Evolutionary conservation across 805 yeast genomes (phyloP), one percentile per base, ranked within the genome.

Genomic region (Starmerella stigmatis): DNA sequence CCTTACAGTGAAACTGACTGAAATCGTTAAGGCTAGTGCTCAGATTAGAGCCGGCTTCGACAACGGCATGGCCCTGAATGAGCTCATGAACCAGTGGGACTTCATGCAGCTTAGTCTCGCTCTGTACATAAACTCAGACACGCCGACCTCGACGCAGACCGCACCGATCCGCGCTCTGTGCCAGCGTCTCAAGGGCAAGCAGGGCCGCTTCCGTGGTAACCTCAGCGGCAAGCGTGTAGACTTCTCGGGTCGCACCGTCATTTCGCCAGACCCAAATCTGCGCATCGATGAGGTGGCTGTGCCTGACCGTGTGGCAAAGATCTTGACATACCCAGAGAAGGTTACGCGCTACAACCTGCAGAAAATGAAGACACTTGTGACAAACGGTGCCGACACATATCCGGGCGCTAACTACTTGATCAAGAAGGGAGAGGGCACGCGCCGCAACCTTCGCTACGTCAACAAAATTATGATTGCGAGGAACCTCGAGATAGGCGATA

Each of bases 1-100:
- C 65, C 69, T 92, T 53, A 92, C 99, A 0, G 96, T 88, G 26
- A 92, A 92, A 61, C 69, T 92, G 47, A 86, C 97, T 0, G 99
- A 92, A 65, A 85, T 92, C 51, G 97, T 88, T 22, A 89, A 94
- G 94, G 86, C 95, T 1, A 81, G 92, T n/a, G 81, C 94, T 4
- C 72, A 88, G 66, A 92, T 92, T 57, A 75, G 86, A 54, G 94
- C 96, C 0, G 98, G 96, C 49, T 76, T 92, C 43, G 94, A 88
- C 51, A 89, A 86, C 61, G 98, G 98, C 48, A 84, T 89, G 50
- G 78, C 96, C 13, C 79, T 94, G 58, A 84, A 86, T 53, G 85
- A 85, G 57, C 71, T 92, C 65, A 88, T 92, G 96, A 97, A 89
- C 60, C 98, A 92, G 60, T 92, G 99, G 99, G 99, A 92, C 60